Conservation (phyloP, 345 rosid genomes). For the Zanthoxylum bungeanum region DNA sequence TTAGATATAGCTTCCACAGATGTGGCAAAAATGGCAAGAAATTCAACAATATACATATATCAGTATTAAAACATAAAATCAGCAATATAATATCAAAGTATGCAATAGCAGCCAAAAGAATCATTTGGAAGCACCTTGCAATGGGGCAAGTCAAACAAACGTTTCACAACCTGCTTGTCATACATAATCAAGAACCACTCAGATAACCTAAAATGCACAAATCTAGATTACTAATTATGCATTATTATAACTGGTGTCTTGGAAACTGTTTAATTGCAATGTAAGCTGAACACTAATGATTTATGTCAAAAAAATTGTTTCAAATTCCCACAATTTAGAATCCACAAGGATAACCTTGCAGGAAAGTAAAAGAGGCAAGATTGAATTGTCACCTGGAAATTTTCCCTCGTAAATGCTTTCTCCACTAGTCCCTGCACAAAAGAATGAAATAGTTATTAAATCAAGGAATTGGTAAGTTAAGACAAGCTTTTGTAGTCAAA, state of each 20-base stretch:
- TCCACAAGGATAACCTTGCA: neutral
- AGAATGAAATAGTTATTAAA: slow-evolving; percentile 8
- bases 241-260: neutral
- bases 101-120: slow-evolving; percentile 11
- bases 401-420: slow-evolving; percentile 84
- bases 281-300: neutral
- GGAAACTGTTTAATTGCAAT: neutral
- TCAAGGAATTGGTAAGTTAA: neutral
- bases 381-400: slow-evolving; percentile 72
- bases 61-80: neutral
- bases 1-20: neutral
- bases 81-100: neutral
- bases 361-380: neutral
- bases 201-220: slow-evolving; percentile 2
- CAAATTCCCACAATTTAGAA: neutral
- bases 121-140: slow-evolving; percentile 19
- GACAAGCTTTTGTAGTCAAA: neutral
- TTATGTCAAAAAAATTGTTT: neutral
- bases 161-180: slow-evolving; percentile 24
- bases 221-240: neutral
- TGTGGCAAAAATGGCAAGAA: neutral
- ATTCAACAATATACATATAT: neutral
- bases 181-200: slow-evolving; percentile 20
- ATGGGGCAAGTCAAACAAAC: slow-evolving; percentile 21
- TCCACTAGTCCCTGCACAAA: slow-evolving; percentile 73